A percentile compares a stretch with the other conserved stretches of the same genome.
Evolutionary conservation across 2,329 filamentous ascomycete species (phyloP).

Genomic region (Diaporthe capsici): DNA sequence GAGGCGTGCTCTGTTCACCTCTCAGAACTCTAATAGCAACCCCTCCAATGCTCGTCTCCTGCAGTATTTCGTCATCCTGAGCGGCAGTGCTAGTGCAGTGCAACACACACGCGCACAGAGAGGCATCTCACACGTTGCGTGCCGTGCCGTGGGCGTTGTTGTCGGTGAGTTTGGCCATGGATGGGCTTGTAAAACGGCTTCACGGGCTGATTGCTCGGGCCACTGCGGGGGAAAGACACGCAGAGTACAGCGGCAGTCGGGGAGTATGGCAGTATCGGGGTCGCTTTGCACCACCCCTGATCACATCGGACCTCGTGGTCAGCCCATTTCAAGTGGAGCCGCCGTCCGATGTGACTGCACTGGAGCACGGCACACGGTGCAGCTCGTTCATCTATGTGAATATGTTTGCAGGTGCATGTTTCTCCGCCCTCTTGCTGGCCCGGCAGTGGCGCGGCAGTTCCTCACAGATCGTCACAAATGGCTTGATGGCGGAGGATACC

Average conservation of each 20-base stretch:
- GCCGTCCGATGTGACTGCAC: slow-evolving; percentile 24
- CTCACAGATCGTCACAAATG: neutral
- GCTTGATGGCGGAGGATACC: neutral
- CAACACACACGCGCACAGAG: neutral
- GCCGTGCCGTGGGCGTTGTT: neutral
- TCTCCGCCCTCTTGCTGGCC: neutral
- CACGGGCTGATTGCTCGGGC: slow-evolving; percentile 4
- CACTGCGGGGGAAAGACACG: slow-evolving; percentile 1
- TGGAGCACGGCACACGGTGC: neutral
- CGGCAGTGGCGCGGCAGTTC: slow-evolving; percentile 10
- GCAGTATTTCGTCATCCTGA: slow-evolving; percentile 15
- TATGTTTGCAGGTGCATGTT: neutral
- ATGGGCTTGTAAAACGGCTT: neutral
- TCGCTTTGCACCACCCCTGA: neutral
- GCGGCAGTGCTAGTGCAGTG: slow-evolving; percentile 32
- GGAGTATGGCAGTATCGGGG: slow-evolving; percentile 16
- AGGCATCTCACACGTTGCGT: neutral
- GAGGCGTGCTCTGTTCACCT: neutral
- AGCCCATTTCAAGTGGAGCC: slow-evolving; percentile 20
- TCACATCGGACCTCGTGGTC: slow-evolving; percentile 5
- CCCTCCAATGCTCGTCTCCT: neutral
- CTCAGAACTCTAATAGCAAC: slow-evolving; percentile 6
- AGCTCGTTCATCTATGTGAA: slow-evolving; percentile 17
- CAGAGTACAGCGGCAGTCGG: slow-evolving; percentile 9
- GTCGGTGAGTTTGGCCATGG: neutral